Evolutionary conservation across 2,329 filamentous ascomycete genomes (phyloP).

Genomic region (Verticillium nonalfalfae): DNA sequence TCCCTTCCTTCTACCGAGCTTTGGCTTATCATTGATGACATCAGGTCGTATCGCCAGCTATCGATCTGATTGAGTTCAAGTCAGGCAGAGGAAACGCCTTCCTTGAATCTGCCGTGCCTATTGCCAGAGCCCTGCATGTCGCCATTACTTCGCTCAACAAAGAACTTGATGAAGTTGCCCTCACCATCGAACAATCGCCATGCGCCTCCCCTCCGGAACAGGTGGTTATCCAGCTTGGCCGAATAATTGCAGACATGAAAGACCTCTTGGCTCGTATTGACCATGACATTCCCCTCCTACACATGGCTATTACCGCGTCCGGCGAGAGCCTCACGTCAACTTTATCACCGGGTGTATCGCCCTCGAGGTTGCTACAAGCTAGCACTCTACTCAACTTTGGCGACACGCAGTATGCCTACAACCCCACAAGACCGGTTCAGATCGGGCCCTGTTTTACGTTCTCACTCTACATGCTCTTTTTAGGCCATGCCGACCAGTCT

Average conservation of each 20-base stretch:
- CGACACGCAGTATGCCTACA: conserved; percentile 72
- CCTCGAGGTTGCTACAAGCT: conserved; percentile 83
- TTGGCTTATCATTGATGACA: not conserved
- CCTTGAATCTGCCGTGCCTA: conserved; percentile 75
- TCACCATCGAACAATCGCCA: conserved; percentile 49
- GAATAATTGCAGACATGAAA: conserved; percentile 71
- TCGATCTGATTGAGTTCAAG: conserved; percentile 90
- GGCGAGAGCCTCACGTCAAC: conserved; percentile 79
- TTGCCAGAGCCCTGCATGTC: conserved; percentile 76
- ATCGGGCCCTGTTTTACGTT: conserved; percentile 82
- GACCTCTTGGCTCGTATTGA: conserved; percentile 73
- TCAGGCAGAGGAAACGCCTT: conserved; percentile 48
- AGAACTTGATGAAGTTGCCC: conserved; percentile 62
- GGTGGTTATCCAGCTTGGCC: conserved; percentile 58
- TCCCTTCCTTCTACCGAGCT: not conserved
- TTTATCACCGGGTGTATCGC: conserved; percentile 77
- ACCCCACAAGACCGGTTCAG: conserved; percentile 60
- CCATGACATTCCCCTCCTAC: conserved; percentile 84
- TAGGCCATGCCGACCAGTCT: conserved; percentile 54
- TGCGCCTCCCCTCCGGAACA: conserved; percentile 42
- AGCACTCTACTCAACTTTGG: conserved; percentile 85
- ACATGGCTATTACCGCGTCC: conserved; percentile 88
- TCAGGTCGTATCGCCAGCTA: conserved; percentile 80
- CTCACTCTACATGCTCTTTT: conserved; percentile 93
- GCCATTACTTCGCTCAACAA: conserved; percentile 78